These are phyloP conservation scores for Globisporangium emineosum DNA, from an alignment of 352 stramenopile species.

Conservation along the genomic window DNA sequence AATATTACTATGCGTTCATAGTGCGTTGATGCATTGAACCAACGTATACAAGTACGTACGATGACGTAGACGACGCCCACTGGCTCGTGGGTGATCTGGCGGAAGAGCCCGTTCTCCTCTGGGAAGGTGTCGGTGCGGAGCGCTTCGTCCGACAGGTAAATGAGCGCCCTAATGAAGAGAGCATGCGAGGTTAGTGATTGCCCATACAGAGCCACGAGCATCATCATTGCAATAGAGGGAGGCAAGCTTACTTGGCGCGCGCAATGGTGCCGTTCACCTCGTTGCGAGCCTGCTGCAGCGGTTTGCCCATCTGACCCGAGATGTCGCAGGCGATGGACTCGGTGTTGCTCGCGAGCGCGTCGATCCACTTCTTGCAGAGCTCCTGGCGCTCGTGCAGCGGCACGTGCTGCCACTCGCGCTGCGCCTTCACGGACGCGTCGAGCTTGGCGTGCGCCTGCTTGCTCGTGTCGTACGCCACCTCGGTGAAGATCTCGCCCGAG, in stretches of 20 bases:
- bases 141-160: conserved; percentile 63
- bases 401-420: conserved; percentile 58
- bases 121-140: conserved; percentile 63
- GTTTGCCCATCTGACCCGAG: conserved; percentile 84
- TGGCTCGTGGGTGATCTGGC: conserved; percentile 78
- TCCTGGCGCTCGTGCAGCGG: conserved; percentile 54
- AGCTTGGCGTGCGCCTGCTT: conserved; percentile 54
- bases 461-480: conserved; percentile 59
- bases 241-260: conserved; percentile 42
- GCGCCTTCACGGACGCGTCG: conserved; percentile 47
- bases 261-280: conserved; percentile 73
- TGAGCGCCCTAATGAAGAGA: conserved; percentile 41
- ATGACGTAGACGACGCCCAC: conserved; percentile 84
- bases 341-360: conserved; percentile 46
- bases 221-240: not conserved
- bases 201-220: not conserved
- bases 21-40: not conserved
- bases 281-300: conserved; percentile 66
- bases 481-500: conserved; percentile 57
- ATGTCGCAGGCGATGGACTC: conserved; percentile 73
- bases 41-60: conserved; percentile 41
- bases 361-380: conserved; percentile 64
- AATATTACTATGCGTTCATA: too few relatives aligned
- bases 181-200: not conserved
- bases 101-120: conserved; percentile 64